Percentiles rank a stretch among this genome's conserved stretches.
These are phyloP conservation scores for Suhomyces pyralidae DNA, from an alignment of 805 yeast species.

Conservation along the genomic window DNA sequence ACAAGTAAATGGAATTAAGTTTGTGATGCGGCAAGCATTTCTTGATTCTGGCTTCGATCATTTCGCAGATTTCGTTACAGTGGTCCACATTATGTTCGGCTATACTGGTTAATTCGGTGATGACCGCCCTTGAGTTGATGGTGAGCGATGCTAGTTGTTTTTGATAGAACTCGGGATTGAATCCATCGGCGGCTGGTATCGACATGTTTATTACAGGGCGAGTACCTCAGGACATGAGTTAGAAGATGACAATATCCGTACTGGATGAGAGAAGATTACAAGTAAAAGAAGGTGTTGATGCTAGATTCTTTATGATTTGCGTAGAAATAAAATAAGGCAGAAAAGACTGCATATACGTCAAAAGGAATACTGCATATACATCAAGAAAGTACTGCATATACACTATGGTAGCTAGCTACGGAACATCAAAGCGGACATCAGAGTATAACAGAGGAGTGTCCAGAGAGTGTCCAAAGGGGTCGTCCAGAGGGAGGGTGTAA, in stretches of 20 bases:
- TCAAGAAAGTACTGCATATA: too few species aligned
- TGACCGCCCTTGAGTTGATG: slow-evolving; percentile 35
- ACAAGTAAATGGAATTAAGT: slow-evolving; percentile 30
- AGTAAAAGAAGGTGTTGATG: neutral
- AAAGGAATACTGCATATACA: too few species aligned
- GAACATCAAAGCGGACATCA: too few species aligned
- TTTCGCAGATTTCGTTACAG: slow-evolving; percentile 30
- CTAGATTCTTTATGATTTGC: too few species aligned
- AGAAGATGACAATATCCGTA: neutral
- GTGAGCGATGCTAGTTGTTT: slow-evolving; percentile 33
- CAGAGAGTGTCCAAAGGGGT: too few species aligned
- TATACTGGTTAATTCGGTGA: slow-evolving; percentile 36
- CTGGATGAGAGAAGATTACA: neutral
- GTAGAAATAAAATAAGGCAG: too few species aligned
- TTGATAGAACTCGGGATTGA: slow-evolving; percentile 16
- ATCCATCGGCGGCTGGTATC: neutral
- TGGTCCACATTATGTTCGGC: slow-evolving; percentile 34
- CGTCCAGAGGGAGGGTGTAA: too few species aligned
- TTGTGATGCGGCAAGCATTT: slow-evolving; percentile 39
- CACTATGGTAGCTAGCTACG: too few species aligned
- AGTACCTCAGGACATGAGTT: neutral
- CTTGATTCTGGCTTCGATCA: slow-evolving; percentile 34
- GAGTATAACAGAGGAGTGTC: too few species aligned
- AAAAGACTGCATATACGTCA: too few species aligned
- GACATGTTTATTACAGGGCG: neutral